phyloP scores from a whole-genome alignment of 1,284 basidiomycete species.

The Marasmius fiardii region DNA sequence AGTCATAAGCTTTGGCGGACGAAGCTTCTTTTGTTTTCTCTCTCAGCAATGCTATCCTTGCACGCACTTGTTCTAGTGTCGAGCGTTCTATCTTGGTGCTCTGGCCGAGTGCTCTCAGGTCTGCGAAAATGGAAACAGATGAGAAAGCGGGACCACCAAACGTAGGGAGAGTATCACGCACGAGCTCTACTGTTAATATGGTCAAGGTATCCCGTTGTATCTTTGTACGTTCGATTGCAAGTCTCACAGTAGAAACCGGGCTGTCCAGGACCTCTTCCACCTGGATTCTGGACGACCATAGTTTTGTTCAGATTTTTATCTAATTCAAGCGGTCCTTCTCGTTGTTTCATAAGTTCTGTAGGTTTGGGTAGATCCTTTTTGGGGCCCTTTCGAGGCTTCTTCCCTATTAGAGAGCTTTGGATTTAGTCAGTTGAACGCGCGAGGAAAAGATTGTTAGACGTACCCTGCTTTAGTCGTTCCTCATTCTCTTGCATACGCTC shows the following conservation, averaged over 20 bases:
- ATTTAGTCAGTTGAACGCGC: conserved; percentile 7
- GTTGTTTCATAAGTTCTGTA: conserved; percentile 84
- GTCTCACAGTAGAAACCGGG: conserved; percentile 92
- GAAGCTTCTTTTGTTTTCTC: conserved; percentile 82
- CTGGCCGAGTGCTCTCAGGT: conserved; percentile 90
- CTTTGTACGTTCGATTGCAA: conserved; percentile 90
- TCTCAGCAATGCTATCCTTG: conserved; percentile 84
- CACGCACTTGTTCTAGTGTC: conserved; percentile 88
- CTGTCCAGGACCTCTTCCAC: conserved; percentile 78
- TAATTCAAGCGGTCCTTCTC: conserved; percentile 78
- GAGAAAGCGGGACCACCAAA: background rate
- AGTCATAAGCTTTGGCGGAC: conserved; percentile 87
- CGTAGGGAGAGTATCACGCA: conserved; percentile 40
- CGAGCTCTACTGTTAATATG: conserved; percentile 94
- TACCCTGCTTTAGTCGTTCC: conserved; percentile 78
- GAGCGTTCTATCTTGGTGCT: conserved; percentile 90
- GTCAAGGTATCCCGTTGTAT: conserved; percentile 90
- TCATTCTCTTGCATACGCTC: conserved; percentile 86
- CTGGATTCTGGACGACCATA: conserved; percentile 83
- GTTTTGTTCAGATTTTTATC: conserved; percentile 92
- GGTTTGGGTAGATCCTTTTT: conserved; percentile 81
- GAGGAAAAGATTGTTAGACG: conserved; percentile 16
- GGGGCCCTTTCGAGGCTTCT: conserved; percentile 67
- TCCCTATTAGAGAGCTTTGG: conserved; percentile 50
- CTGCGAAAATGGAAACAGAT: conserved; percentile 37